Conservation (phyloP, 768 basidiomycete species). For the Amanita muscaria region DNA sequence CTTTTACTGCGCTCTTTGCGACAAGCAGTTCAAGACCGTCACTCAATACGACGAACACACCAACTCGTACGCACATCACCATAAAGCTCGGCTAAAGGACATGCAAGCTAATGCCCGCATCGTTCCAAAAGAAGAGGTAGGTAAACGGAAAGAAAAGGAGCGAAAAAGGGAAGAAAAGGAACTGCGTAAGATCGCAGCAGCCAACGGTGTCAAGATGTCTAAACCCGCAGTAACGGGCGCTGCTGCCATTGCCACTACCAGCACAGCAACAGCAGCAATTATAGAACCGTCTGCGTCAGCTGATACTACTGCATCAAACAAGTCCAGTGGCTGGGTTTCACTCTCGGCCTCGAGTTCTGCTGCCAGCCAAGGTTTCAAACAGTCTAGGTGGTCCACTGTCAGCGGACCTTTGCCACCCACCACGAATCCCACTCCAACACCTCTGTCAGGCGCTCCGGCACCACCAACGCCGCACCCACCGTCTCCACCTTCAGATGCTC, state of each 20-base stretch:
- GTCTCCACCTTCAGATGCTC: conserved; percentile 8
- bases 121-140: conserved; percentile 57
- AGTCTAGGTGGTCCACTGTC: conserved; percentile 44
- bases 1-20: conserved; percentile 78
- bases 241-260: conserved; percentile 15
- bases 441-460: too few relatives aligned
- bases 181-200: conserved; percentile 73
- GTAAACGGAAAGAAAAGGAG: conserved; percentile 79
- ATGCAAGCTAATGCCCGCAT: conserved; percentile 70
- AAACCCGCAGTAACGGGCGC: conserved; percentile 25
- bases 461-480: conserved; percentile 12
- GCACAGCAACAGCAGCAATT: conserved; percentile 16
- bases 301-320: conserved; percentile 30
- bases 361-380: conserved; percentile 27
- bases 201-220: conserved; percentile 66
- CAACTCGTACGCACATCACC: conserved; percentile 83
- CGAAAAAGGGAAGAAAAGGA: conserved; percentile 81
- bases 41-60: conserved; percentile 87
- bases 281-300: conserved; percentile 12
- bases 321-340: conserved; percentile 38
- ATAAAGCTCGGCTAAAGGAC: conserved; percentile 73
- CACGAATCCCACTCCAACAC: too few relatives aligned
- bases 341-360: conserved; percentile 9
- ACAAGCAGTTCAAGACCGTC: conserved; percentile 81
- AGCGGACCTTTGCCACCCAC: conserved; percentile 19